These are phyloP conservation scores for Neurospora sp. DNA, from an alignment of 495 filamentous ascomycete genomes.

Conservation along the genomic window DNA sequence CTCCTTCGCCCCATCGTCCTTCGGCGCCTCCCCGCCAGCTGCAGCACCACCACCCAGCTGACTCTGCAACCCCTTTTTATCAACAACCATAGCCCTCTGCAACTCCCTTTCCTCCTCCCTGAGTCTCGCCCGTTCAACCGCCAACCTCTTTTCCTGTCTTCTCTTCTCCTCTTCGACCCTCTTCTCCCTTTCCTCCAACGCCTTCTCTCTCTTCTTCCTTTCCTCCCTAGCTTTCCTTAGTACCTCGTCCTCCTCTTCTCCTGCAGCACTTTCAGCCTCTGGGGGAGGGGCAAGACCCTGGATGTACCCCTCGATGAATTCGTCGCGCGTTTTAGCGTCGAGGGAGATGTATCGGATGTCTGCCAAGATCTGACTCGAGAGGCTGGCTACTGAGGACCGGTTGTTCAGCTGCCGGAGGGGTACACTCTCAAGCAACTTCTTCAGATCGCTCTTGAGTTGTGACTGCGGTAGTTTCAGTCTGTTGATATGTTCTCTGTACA, in stretches of 20 bases:
- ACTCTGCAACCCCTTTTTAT: constrained; percentile 59
- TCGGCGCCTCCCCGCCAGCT: background rate
- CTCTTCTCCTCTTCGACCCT: constrained; percentile 66
- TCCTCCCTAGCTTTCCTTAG: constrained; percentile 52
- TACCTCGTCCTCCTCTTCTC: constrained; percentile 51
- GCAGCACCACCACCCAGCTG: constrained; percentile 35
- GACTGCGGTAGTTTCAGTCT: constrained; percentile 65
- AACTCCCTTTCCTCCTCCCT: constrained; percentile 71
- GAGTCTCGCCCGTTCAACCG: constrained; percentile 55
- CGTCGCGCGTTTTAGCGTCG: constrained; percentile 55
- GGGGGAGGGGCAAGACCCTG: constrained; percentile 60
- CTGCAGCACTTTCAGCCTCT: constrained; percentile 16
- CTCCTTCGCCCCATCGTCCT: background rate
- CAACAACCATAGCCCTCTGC: constrained; percentile 65
- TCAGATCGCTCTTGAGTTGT: constrained; percentile 69
- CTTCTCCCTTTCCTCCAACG: constrained; percentile 64
- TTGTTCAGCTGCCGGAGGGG: constrained; percentile 58
- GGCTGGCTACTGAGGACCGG: constrained; percentile 50
- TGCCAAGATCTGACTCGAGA: constrained; percentile 53
- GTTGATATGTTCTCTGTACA: constrained; percentile 79
- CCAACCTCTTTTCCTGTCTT: constrained; percentile 53
- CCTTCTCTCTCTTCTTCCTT: constrained; percentile 58
- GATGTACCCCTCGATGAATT: constrained; percentile 67
- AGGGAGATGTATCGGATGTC: constrained; percentile 81
- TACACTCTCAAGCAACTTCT: constrained; percentile 59